phyloP scores from a whole-genome alignment of 352 stramenopile genomes.

The Thalassiosira hispida region DNA sequence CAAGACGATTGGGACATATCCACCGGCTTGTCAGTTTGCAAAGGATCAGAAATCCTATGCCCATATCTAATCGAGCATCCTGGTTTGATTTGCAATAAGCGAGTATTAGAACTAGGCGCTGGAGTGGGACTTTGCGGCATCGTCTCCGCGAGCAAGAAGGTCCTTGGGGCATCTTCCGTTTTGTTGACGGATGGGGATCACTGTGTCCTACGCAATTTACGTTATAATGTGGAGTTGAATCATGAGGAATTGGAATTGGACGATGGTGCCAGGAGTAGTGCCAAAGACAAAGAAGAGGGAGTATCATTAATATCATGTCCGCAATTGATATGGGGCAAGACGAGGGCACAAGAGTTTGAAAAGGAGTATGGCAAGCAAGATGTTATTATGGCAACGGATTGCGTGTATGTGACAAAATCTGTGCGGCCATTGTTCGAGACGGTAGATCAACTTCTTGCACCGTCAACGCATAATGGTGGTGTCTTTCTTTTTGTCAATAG shows the following conservation, averaged over 20 bases:
- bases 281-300: neutral
- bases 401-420: slow-evolving; percentile 24
- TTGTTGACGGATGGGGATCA: slow-evolving; percentile 34
- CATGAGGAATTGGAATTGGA: neutral
- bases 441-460: slow-evolving; percentile 1
- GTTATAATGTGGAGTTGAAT: slow-evolving; percentile 24
- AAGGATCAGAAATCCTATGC: slow-evolving; percentile 8
- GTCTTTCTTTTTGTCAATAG: slow-evolving; percentile 25
- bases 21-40: slow-evolving; percentile 14
- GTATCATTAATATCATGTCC: slow-evolving; percentile 14
- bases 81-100: neutral
- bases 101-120: slow-evolving; percentile 21
- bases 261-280: neutral
- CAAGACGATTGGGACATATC: slow-evolving; percentile 13
- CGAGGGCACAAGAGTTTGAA: slow-evolving; percentile 10
- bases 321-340: slow-evolving; percentile 36
- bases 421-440: slow-evolving; percentile 22
- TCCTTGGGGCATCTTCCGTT: slow-evolving; percentile 10
- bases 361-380: slow-evolving; percentile 23
- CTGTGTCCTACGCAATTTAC: slow-evolving; percentile 17
- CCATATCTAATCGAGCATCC: slow-evolving; percentile 3
- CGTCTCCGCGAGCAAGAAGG: neutral
- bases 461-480: no score
- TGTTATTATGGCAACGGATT: slow-evolving; percentile 25
- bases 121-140: slow-evolving; percentile 33